Conservation (phyloP, 352 stramenopile species). For the Pythium scleroteichum region DNA sequence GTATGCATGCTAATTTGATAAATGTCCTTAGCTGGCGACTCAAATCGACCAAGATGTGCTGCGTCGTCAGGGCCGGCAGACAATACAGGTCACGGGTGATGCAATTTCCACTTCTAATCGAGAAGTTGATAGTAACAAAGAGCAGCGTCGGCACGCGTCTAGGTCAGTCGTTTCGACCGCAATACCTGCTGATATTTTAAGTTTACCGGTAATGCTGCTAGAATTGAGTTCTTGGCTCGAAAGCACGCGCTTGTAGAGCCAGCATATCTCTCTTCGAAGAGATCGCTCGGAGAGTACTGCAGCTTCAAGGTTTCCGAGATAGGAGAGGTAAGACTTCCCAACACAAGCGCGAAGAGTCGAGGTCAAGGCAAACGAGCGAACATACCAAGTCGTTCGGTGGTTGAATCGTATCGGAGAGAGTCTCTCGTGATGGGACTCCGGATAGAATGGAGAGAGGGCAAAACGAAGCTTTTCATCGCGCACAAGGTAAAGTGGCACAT, state of each 20-base stretch:
- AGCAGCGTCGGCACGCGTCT: slow-evolving; percentile 35
- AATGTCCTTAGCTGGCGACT: slow-evolving; percentile 37
- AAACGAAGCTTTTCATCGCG: slow-evolving; percentile 56
- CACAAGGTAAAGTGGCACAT: slow-evolving; percentile 55
- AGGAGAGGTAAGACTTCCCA: slow-evolving; percentile 5
- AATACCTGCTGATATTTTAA: background rate
- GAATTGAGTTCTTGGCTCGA: slow-evolving; percentile 49
- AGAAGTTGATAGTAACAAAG: background rate
- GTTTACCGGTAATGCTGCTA: slow-evolving; percentile 1
- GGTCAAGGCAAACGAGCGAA: no score
- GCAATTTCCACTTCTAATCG: background rate
- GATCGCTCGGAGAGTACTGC: slow-evolving; percentile 54
- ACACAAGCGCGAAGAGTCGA: background rate
- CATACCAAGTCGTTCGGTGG: no score
- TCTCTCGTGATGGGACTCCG: slow-evolving; percentile 53
- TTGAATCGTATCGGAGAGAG: slow-evolving; percentile 32
- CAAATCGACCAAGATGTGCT: slow-evolving; percentile 65
- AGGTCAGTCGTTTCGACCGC: slow-evolving; percentile 25
- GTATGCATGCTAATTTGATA: no score
- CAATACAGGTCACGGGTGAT: background rate
- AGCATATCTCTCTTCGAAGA: slow-evolving; percentile 34
- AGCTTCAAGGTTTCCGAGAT: slow-evolving; percentile 46
- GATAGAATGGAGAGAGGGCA: slow-evolving; percentile 69
- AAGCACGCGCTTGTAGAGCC: slow-evolving; percentile 56
- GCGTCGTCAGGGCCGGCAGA: slow-evolving; percentile 17